phyloP scores from a whole-genome alignment of 805 yeast species.

The Hanseniaspora hatyaiensis region DNA sequence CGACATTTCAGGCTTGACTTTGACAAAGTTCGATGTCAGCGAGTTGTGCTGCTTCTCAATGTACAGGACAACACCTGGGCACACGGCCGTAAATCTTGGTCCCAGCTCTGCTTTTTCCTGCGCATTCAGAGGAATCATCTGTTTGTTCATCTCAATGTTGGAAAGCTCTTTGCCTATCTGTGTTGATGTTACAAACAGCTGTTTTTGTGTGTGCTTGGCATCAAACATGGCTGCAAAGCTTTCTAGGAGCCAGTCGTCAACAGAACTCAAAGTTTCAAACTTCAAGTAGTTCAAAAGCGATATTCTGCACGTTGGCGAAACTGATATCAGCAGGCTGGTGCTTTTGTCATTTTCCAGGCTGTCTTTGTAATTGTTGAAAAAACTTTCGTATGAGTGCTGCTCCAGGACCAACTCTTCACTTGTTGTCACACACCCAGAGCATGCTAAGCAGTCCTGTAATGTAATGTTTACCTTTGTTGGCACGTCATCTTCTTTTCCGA shows the following conservation, averaged over 20 bases:
- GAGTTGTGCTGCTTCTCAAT: conserved; percentile 93
- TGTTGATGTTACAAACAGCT: conserved; percentile 53
- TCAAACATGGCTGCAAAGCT: conserved; percentile 35
- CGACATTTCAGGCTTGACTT: conserved; percentile 83
- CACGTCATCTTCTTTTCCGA: conserved; percentile 45
- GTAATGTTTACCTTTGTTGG: conserved; percentile 67
- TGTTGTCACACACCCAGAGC: conserved; percentile 93
- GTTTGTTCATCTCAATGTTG: conserved; percentile 39
- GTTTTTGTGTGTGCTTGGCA: conserved; percentile 53
- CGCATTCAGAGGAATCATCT: conserved; percentile 17
- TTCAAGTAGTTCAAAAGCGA: conserved; percentile 60
- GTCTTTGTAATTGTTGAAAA: conserved; percentile 44
- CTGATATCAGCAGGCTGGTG: conserved; percentile 54
- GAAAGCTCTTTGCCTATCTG: conserved; percentile 69
- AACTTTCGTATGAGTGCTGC: conserved; percentile 75
- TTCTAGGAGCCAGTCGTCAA: conserved; percentile 51
- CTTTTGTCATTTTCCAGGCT: conserved; percentile 21
- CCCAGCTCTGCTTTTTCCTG: conserved; percentile 15
- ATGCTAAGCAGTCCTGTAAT: conserved; percentile 85
- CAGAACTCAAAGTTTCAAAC: conserved; percentile 38
- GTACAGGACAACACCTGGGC: conserved; percentile 95
- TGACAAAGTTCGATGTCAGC: conserved; percentile 55
- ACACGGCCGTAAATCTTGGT: conserved; percentile 60
- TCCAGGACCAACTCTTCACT: conserved; percentile 92
- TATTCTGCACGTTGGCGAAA: conserved; percentile 77